Base-by-base conservation (phyloP, 75 land plant species). In the Sequoiadendron giganteum region DNA sequence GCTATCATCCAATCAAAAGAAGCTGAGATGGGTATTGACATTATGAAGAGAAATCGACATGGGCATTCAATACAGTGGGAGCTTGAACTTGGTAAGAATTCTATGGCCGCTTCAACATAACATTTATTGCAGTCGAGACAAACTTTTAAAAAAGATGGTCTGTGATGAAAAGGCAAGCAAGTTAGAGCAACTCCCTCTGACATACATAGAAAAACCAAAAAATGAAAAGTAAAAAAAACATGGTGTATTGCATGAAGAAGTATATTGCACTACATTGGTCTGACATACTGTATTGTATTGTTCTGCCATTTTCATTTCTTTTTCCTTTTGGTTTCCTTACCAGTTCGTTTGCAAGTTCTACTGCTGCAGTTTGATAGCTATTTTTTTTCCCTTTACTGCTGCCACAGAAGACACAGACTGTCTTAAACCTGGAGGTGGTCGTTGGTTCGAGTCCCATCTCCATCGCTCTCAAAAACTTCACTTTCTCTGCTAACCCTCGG, bases 401-500 rank as follows among this genome's bases (percentile, higher is more conserved):
- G 56, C 94, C 95, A 68, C 95, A 94, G 89, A 92, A 94, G 1
- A 94, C 95, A 81, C 95, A 94, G 7, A 94, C 85, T 18, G 89
- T 73, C 72, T 70, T 79, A 87, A 91, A 93, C 81, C 86, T 91
- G 32, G 91, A 91, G 34, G 68, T 84, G 86, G 43, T n/a, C 75
- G 21, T 42, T 1, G 28, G 25, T 42, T 42, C 83, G 28, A 80
- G 9, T 16, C 45, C 83, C 28, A 7, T 81, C 49, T 81, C 83
- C 83, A 81, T 81, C 28, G 48, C 83, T 81, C 28, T 81, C 83
- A 81, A 25, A 52, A 75, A 34, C 77, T 75, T 75, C 77, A 2
- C 39, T 34, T 10, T 75, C 77, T 75, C 77, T 65, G 30, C 28
- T 25, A 65, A 7, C 28, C 28, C 70, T 25, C 70, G n/a, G 70